These are phyloP conservation scores for Ophiostoma perfectum DNA, from an alignment of 2,329 filamentous ascomycete genomes.

Conservation along the genomic window DNA sequence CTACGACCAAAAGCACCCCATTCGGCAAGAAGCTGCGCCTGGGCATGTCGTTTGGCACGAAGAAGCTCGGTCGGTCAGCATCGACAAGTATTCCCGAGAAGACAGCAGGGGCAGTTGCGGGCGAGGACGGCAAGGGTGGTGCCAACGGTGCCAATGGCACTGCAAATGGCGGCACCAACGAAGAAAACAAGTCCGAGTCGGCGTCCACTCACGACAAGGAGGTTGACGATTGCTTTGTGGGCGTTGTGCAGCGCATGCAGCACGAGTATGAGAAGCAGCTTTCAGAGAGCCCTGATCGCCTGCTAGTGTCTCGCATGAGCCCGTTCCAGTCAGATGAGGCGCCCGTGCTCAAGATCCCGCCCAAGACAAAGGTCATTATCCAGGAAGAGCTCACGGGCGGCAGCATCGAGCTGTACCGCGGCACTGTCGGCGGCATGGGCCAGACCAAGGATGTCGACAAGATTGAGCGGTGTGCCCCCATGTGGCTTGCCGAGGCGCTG, in stretches of 20 bases:
- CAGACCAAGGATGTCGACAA: slow-evolving; percentile 61
- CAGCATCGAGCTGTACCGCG: slow-evolving; percentile 81
- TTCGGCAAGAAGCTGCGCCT: slow-evolving; percentile 83
- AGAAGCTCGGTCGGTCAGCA: slow-evolving; percentile 70
- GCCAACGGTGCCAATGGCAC: slow-evolving; percentile 37
- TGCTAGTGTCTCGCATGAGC: slow-evolving; percentile 58
- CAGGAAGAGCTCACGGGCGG: slow-evolving; percentile 64
- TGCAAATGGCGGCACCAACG: slow-evolving; percentile 39
- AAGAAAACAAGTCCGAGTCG: slow-evolving; percentile 19
- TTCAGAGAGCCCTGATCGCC: slow-evolving; percentile 47
- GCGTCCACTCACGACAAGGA: slow-evolving; percentile 56
- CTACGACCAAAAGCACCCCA: slow-evolving; percentile 50
- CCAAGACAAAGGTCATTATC: slow-evolving; percentile 61
- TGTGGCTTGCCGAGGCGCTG: slow-evolving; percentile 87
- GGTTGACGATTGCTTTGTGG: slow-evolving; percentile 69
- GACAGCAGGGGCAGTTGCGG: slow-evolving; percentile 42
- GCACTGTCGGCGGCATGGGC: slow-evolving; percentile 73
- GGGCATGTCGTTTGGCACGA: slow-evolving; percentile 70
- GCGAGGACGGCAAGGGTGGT: slow-evolving; percentile 60
- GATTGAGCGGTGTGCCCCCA: slow-evolving; percentile 79
- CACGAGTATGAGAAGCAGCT: slow-evolving; percentile 67
- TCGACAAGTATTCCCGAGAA: slow-evolving; percentile 65
- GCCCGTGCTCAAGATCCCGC: slow-evolving; percentile 64
- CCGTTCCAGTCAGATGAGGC: slow-evolving; percentile 69
- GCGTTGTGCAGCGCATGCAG: slow-evolving; percentile 66